Conservation (phyloP, 192 early-diverging fungal genomes). For the Hyaloraphidium curvatum region DNA sequence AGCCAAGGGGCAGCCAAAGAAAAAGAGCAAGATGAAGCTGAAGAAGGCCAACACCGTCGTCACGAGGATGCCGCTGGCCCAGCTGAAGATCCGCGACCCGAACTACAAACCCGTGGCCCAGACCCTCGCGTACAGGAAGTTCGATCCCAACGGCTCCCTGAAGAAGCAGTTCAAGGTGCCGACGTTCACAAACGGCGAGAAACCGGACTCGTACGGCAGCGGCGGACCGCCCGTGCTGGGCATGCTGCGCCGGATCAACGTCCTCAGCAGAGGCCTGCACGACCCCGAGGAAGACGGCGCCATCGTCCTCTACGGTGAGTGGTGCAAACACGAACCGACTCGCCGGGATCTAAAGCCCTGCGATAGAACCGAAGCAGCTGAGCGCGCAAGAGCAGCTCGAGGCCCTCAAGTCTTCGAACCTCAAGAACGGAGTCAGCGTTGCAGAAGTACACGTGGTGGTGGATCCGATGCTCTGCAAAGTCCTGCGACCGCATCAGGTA, state of each 20-base stretch:
- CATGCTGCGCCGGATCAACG: conserved; percentile 26
- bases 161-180: background rate
- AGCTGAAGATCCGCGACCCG: no score
- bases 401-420: conserved; percentile 9
- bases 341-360: background rate
- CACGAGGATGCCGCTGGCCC: no score
- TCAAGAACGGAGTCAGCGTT: background rate
- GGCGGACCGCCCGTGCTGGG: no score
- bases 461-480: conserved; percentile 66
- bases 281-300: conserved; percentile 69
- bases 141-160: background rate
- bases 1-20: no score
- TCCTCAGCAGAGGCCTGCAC: conserved; percentile 42
- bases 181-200: background rate
- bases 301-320: conserved; percentile 65
- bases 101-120: no score
- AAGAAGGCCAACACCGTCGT: no score
- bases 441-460: conserved; percentile 13
- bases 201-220: background rate
- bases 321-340: conserved; percentile 31
- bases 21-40: no score
- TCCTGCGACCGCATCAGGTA: conserved; percentile 65
- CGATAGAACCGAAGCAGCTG: conserved; percentile 11
- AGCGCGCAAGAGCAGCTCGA: conserved; percentile 28
- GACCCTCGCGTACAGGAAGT: background rate